Base-by-base conservation (phyloP, 129 eudicot genomes). In the Centaurea solstitialis region DNA sequence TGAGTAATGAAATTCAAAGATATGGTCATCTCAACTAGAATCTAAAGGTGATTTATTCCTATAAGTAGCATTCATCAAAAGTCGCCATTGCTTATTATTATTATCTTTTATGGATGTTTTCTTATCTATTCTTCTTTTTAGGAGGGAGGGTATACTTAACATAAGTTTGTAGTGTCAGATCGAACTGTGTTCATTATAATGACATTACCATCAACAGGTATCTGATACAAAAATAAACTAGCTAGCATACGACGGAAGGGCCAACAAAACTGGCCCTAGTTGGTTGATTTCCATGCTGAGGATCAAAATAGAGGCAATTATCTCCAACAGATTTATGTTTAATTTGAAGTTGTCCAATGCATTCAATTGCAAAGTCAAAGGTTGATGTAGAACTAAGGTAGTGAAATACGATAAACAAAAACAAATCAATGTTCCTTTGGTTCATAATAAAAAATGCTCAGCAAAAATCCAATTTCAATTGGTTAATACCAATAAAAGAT, bases 361-460 rank as follows among this genome's bases (percentile, higher is more conserved):
- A 57, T 17, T 57, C 3, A 3, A 7, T 57, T n/a, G 65, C 65
- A 57, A 57, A n/a, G 20, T 21, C 68, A 20, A 64, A 70, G 67
- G 72, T 74, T 38, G 28, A 72, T 78, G 64, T 37, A 22, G 37
- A 79, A 65, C 4, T 0, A 21, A 50, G 75, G 70, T 79, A 4
- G 35, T 20, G 37, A 79, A 65, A 2, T 2, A 30, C 33, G 75
- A 38, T 79, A 4, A 26, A 12, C 43, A 79, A 79, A 47, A 69
- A 20, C 24, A 50, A 57, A 79, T 50, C 15, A 47, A 50, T 53
- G 59, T 22, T 20, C 50, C n/a, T 70, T 70, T 79, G 23, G 35
- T 30, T 33, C 59, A 70, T 11, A 11, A 20, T 28, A 11, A 79
- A 78, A 39, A 4, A 33, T 3, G 30, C 50, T 39, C 41, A 37